Conservation (phyloP, 2,329 filamentous ascomycete genomes). For the Alternaria ethzedia region DNA sequence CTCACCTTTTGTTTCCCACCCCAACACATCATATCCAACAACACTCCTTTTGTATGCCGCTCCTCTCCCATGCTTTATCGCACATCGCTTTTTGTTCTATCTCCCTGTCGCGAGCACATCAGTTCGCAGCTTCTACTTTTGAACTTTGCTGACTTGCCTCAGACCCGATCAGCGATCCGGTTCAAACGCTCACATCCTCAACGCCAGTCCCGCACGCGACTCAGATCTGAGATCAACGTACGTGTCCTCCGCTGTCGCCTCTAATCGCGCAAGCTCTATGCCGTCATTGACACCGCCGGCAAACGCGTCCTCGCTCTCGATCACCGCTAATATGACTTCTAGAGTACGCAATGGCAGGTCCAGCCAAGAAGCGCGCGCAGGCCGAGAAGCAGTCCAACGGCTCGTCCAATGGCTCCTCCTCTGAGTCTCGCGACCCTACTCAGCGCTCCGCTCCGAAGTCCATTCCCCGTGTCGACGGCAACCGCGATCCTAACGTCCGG, state of each 20-base stretch:
- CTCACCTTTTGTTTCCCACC: conserved; percentile 7
- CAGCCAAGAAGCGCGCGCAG: conserved; percentile 43
- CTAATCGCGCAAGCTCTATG: neutral
- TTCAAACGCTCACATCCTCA: conserved; percentile 10
- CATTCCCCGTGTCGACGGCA: conserved; percentile 44
- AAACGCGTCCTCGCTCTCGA: conserved; percentile 1
- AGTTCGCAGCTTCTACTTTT: conserved; percentile 9
- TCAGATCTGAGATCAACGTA: conserved; percentile 22
- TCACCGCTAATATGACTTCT: conserved; percentile 24
- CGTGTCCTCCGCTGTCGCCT: neutral
- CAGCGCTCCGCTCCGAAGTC: conserved; percentile 36
- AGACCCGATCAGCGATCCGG: conserved; percentile 15
- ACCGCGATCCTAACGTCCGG: conserved; percentile 34
- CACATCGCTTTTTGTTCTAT: neutral
- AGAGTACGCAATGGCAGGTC: conserved; percentile 46
- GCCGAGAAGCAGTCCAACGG: conserved; percentile 34
- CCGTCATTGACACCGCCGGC: neutral
- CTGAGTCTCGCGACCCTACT: conserved; percentile 31
- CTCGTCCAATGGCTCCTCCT: conserved; percentile 35
- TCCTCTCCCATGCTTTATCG: neutral
- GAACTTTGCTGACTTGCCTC: conserved; percentile 17
- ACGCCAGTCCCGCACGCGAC: conserved; percentile 2
- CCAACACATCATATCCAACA: conserved; percentile 3
- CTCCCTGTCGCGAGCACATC: conserved; percentile 9
- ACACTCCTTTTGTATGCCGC: conserved; percentile 1